These are phyloP conservation scores for Neofusicoccum kwambonambiense DNA, from an alignment of 2,329 filamentous ascomycete genomes.

Conservation along the genomic window DNA sequence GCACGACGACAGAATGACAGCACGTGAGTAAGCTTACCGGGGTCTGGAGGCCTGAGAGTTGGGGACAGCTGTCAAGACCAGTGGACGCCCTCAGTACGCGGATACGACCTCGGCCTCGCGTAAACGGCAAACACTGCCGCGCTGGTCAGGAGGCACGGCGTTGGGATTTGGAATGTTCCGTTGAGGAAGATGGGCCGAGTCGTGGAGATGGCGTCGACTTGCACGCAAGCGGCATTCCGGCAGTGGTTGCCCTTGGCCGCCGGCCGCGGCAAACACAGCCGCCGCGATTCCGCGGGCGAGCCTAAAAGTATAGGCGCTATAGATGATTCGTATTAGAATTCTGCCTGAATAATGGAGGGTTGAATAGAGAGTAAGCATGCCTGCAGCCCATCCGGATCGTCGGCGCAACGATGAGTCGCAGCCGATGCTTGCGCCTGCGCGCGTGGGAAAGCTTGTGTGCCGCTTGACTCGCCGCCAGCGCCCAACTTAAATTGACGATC, in stretches of 20 bases:
- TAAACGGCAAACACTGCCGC: background rate
- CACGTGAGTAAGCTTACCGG: slow-evolving; percentile 1
- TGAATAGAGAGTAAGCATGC: slow-evolving; percentile 2
- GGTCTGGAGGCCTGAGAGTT: slow-evolving; percentile 1
- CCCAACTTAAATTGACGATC: slow-evolving; percentile 11
- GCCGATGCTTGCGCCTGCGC: background rate
- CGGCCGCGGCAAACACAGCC: background rate
- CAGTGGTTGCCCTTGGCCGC: background rate
- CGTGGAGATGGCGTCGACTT: slow-evolving; percentile 9
- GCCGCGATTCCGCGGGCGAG: background rate
- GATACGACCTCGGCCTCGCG: slow-evolving; percentile 6
- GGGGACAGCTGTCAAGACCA: background rate
- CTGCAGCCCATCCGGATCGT: slow-evolving; percentile 6
- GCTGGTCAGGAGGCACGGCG: background rate
- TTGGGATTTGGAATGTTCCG: slow-evolving; percentile 16
- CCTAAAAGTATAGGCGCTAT: background rate
- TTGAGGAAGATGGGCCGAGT: slow-evolving; percentile 6
- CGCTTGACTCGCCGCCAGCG: slow-evolving; percentile 2
- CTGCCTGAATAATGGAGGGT: background rate
- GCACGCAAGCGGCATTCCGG: background rate
- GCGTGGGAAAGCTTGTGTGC: slow-evolving; percentile 13
- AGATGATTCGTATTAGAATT: background rate
- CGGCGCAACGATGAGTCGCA: slow-evolving; percentile 8
- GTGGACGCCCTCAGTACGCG: background rate
- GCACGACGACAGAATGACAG: background rate